Conservation (phyloP, 75 land plant genomes). For the Pseudotsuga menziesii region DNA sequence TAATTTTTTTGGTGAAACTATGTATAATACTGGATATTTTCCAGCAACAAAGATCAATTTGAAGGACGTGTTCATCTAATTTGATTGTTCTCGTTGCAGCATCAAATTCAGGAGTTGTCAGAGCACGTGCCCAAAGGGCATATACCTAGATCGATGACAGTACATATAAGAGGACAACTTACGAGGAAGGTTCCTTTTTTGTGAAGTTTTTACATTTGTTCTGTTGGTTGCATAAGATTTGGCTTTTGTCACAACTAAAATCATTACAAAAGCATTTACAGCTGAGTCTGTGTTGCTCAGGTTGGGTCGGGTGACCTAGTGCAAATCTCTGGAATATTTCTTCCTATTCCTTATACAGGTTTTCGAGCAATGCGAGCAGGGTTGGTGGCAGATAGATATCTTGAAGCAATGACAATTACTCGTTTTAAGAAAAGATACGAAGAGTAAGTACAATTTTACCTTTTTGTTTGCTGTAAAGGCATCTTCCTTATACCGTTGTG, state of each 20-base stretch:
- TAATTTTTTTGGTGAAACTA: neutral
- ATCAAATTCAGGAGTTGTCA: constrained; percentile 91
- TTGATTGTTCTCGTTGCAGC: constrained; percentile 28
- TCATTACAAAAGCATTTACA: neutral
- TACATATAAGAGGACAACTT: constrained; percentile 92
- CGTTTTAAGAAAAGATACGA: constrained; percentile 98
- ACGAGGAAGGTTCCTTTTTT: constrained; percentile 77
- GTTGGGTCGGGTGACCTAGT: constrained; percentile 98
- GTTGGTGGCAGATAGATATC: constrained; percentile 93
- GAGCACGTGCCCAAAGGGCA: constrained; percentile 99
- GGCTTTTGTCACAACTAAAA: neutral
- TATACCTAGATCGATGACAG: constrained; percentile 87
- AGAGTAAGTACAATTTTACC: constrained; percentile 54
- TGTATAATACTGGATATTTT: neutral
- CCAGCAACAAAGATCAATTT: neutral
- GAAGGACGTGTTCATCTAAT: neutral
- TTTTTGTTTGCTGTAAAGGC: neutral
- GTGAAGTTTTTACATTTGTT: neutral
- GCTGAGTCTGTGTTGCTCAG: constrained; percentile 21
- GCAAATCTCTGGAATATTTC: constrained; percentile 93
- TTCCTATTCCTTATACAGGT: constrained; percentile 92
- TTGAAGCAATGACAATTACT: constrained; percentile 94
- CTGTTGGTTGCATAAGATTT: neutral
- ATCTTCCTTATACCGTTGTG: neutral
- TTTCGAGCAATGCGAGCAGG: constrained; percentile 96